phyloP scores from a whole-genome alignment of 257 asterid species.

The Parsonsia alboflavescens region DNA sequence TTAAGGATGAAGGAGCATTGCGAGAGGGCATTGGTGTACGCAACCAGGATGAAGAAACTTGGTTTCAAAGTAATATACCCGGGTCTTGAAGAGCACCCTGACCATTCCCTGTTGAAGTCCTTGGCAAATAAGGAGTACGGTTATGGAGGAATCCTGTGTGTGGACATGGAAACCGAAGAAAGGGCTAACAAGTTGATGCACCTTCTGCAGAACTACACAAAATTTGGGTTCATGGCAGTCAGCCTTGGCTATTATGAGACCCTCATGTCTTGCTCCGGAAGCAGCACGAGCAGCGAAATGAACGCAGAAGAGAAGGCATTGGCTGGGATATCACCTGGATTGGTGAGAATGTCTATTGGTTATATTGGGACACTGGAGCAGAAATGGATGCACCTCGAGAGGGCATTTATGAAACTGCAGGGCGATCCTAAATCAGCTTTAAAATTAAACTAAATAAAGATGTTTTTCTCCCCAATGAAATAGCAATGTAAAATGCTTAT shows the following conservation, averaged over 20 bases:
- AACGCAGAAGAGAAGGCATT: constrained; percentile 54
- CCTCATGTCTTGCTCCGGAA: constrained; percentile 90
- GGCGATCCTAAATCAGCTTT: constrained; percentile 32
- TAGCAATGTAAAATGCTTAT: too few relatives aligned
- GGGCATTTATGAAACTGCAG: constrained; percentile 54
- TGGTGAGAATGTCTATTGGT: constrained; percentile 81
- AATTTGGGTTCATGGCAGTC: constrained; percentile 90
- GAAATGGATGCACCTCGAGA: constrained; percentile 87
- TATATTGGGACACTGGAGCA: constrained; percentile 78
- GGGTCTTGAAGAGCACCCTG: constrained; percentile 73
- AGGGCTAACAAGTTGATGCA: constrained; percentile 72
- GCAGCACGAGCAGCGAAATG: constrained; percentile 91
- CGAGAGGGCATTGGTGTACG: constrained; percentile 55
- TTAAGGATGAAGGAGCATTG: constrained; percentile 91
- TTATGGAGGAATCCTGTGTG: constrained; percentile 68
- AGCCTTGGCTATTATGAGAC: constrained; percentile 94
- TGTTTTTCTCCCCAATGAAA: too few relatives aligned
- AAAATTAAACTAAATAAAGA: too few relatives aligned
- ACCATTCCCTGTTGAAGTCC: constrained; percentile 54
- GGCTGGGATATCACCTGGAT: constrained; percentile 87
- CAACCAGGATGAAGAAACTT: constrained; percentile 57
- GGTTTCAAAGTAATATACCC: constrained; percentile 83
- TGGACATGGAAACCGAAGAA: constrained; percentile 90
- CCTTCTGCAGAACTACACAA: constrained; percentile 56
- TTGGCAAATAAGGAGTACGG: constrained; percentile 64